Conservation (phyloP, 106 monocot genomes). For the Hemerocallis citrina region DNA sequence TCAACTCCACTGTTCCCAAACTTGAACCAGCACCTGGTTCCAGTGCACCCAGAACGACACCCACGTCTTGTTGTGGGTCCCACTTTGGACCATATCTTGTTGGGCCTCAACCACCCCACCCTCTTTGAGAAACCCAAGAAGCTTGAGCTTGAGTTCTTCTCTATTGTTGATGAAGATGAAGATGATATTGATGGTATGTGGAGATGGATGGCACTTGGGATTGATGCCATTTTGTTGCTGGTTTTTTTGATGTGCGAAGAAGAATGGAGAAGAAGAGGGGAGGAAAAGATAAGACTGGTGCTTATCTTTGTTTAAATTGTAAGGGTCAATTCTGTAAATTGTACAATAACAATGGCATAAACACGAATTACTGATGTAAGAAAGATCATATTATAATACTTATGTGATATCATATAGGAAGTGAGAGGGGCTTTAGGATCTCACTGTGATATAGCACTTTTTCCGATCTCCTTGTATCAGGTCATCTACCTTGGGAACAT, state of each 20-base stretch:
- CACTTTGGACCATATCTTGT: slow-evolving; percentile 10
- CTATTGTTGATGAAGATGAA: slow-evolving; percentile 1
- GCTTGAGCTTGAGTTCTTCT: neutral
- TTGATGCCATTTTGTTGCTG: slow-evolving; percentile 22
- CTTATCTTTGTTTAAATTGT: neutral
- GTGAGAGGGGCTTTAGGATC: too few relatives aligned
- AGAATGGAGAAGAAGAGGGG: neutral
- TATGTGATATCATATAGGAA: too few relatives aligned
- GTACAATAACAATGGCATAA: too few relatives aligned
- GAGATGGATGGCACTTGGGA: slow-evolving; percentile 14
- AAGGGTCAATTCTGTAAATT: too few relatives aligned
- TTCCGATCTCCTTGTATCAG: too few relatives aligned
- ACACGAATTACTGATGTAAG: too few relatives aligned
- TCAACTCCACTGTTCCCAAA: slow-evolving; percentile 64
- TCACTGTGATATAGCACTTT: too few relatives aligned
- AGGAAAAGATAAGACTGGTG: neutral
- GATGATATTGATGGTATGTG: slow-evolving; percentile 3
- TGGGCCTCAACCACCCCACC: slow-evolving; percentile 28
- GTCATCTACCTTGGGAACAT: too few relatives aligned
- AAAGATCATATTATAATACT: too few relatives aligned
- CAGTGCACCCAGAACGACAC: slow-evolving; percentile 11
- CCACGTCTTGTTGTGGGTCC: slow-evolving; percentile 3
- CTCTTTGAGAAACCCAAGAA: slow-evolving; percentile 27
- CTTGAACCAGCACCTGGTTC: slow-evolving; percentile 63
- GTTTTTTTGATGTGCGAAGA: neutral